Base-by-base conservation (phyloP, 768 basidiomycete genomes). In the Suillus clintonianus region DNA sequence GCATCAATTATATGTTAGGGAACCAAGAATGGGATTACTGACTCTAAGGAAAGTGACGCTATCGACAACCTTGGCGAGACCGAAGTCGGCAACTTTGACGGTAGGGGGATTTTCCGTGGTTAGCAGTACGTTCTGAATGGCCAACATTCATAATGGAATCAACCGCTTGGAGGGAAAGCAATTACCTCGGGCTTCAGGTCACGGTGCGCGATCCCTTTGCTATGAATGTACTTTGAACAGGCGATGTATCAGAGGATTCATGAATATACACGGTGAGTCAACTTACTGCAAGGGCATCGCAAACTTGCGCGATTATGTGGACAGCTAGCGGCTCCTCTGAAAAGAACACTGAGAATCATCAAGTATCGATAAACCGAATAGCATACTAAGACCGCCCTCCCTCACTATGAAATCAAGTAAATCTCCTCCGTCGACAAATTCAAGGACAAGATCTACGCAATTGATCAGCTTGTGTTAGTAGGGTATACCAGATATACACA, bases 41-140 rank as follows among this genome's bases (percentile, higher is more conserved):
- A 94, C 93, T 67, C 83, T 83, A 14, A 94, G 77, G 84, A 91
- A 89, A 0, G 91, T 94, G 67, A 86, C 72, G 66, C 86, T 88
- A 66, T 93, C 88, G 27, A 93, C 87, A n/a, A 90, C 87, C 74
- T 99, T 99, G 1, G 97, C 96, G 8, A 98, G 85, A 4, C 97
- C 97, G 72, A 97, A 99, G 75, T 98, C 97, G 3, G 97, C 96
- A 17, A 98, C 89, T 72, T 98, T 98, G 68, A 93, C 87, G 1
- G 78, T 75, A 0, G 91, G 91, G 0, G 91, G 91, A 2, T 80
- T 67, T 47, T 88, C 85, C 11, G 72, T 79, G 1, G 94, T 95
- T n/a, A 97, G 76, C 2, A 97, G 83, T 8, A 96, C 87, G 68
- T 97, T 96, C 89, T 92, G 62, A 62, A 27, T 8, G 15, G 42